phyloP scores from a whole-genome alignment of 2,329 filamentous ascomycete species.

The Colletotrichum nymphaeae region DNA sequence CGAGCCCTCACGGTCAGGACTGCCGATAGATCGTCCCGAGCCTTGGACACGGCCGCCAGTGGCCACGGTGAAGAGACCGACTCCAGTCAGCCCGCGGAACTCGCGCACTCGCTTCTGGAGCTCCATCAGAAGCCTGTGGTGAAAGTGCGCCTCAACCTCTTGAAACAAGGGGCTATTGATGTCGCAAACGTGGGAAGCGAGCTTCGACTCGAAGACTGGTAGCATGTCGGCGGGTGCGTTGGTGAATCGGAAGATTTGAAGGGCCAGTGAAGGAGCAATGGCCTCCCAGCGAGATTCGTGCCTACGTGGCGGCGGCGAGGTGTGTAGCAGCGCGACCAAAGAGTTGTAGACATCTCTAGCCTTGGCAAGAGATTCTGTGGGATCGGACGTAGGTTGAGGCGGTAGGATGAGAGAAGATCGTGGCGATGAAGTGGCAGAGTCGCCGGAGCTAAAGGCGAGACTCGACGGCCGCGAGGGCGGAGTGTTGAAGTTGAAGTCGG shows the following conservation, averaged over 20 bases:
- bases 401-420: conserved; percentile 58
- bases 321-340: conserved; percentile 66
- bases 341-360: conserved; percentile 63
- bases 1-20: conserved; percentile 42
- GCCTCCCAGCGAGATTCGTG: conserved; percentile 62
- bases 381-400: conserved; percentile 49
- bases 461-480: conserved; percentile 62
- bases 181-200: conserved; percentile 57
- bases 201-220: conserved; percentile 60
- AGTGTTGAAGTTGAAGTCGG: conserved; percentile 62
- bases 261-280: conserved; percentile 63
- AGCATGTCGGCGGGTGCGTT: conserved; percentile 62
- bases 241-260: conserved; percentile 69
- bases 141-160: conserved; percentile 62
- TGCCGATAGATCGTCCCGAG: conserved; percentile 47
- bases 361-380: conserved; percentile 54
- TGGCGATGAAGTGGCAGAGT: conserved; percentile 63
- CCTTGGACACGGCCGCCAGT: conserved; percentile 61
- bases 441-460: conserved; percentile 60
- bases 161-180: conserved; percentile 56
- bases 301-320: conserved; percentile 54
- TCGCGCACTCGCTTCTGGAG: conserved; percentile 62
- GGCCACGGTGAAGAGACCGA: conserved; percentile 65
- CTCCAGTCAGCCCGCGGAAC: conserved; percentile 63
- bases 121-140: conserved; percentile 59